Base-by-base conservation (phyloP, 441 rosid species). In the Raphanus hybrid region DNA sequence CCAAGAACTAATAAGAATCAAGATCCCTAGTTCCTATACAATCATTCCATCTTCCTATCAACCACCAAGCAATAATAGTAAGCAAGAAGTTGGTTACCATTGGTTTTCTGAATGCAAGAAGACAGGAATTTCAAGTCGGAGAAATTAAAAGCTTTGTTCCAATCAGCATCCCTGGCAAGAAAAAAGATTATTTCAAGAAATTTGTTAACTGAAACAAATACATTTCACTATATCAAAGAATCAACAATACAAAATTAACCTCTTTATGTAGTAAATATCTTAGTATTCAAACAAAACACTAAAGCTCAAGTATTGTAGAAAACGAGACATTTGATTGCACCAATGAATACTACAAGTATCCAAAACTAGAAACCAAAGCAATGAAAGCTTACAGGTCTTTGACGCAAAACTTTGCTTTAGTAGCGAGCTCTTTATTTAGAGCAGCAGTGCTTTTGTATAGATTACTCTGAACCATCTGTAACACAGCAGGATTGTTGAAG, bases 141-240 rank as follows among this genome's bases (percentile, higher is more conserved):
- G 82, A 83, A 96, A 72, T 90, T 88, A 82, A 93, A 96, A 62
- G 99, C 95, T 80, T 69, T 84, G 73, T 92, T 84, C 97, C 97
- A 96, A 75, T 96, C 98, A 78, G 86, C 91, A 1, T 86, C 76
- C 94, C 99, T 96, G 97, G 80, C 83, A 87, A 73, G 32, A 73
- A 1, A 3, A 67, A 67, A 65, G 12, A 27, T 27, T 2, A 43
- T n/a, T 15, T 48, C 57, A 78, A 72, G n/a, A 78, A 5, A 35
- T 26, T 20, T 26, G 48, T 35, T 20, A 15, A 16, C 26, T 16
- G 20, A 54, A 54, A 54, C 54, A 8, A 43, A 54, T 8, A 48
- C 26, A 61, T 60, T 23, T 67, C 77, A 71, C 55, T 6, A 18
- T 11, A 59, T 54, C 57, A 61, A 35, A 6, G 59, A 11, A 55